Percentiles rank a stretch among this genome's conserved stretches.
phyloP scores from a whole-genome alignment of 139 green algal species.

The Micractinium sp. region DNA sequence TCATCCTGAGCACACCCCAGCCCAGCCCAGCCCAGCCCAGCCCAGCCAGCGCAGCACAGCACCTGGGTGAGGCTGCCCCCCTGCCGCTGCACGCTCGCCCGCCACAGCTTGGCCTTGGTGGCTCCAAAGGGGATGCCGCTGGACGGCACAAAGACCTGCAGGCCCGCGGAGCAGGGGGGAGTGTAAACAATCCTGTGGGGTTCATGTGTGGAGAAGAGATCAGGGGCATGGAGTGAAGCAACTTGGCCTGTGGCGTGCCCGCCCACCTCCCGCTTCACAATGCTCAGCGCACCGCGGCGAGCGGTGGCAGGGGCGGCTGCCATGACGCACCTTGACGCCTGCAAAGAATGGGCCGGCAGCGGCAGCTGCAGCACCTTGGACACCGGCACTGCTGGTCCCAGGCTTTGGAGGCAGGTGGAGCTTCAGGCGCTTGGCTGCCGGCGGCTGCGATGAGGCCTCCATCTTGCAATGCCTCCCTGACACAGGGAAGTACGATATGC shows the following conservation, averaged over 20 bases:
- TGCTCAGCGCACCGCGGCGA: background rate
- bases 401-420: background rate
- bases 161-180: background rate
- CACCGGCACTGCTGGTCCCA: too few species aligned
- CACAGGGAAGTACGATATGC: too few species aligned
- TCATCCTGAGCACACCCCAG: too few species aligned
- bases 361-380: too few species aligned
- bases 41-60: background rate
- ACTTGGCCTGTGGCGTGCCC: too few species aligned
- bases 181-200: background rate
- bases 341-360: background rate
- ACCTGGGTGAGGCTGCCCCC: constrained; percentile 12
- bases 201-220: too few species aligned
- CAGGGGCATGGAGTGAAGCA: background rate
- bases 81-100: background rate
- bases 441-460: background rate
- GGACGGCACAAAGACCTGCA: constrained; percentile 18
- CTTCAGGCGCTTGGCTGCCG: background rate
- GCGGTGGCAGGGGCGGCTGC: background rate
- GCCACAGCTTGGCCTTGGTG: background rate
- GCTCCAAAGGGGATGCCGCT: background rate
- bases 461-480: too few species aligned
- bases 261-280: background rate
- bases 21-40: background rate
- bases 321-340: background rate